Base-by-base conservation (phyloP, 768 basidiomycete species). In the Collybiopsis luxurians region DNA sequence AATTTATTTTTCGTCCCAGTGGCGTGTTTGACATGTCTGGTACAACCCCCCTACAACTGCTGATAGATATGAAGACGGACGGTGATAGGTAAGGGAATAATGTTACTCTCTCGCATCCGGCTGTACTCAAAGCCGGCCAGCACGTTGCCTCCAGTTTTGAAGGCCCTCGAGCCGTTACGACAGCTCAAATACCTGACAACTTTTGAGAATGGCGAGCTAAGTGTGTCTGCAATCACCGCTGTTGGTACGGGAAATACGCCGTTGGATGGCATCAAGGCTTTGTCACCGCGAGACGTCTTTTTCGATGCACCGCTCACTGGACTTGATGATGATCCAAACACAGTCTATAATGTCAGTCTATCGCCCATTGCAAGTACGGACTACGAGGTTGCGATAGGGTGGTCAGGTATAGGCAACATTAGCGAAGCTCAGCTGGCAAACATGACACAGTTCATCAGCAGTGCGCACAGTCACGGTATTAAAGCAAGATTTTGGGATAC, bases 181-280 rank as follows among this genome's bases (percentile, higher is more conserved):
- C 63, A 69, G 10, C 67, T 62, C 7, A 77, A 75, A 4, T 81
- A 75, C 60, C 69, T 83, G 46, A 79, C 79, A 2, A 80, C 78
- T 1, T 76, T 74, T 53, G 62, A 69, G 0, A 75, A 78, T 53
- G 75, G 75, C n/a, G 68, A 61, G 1, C 61, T 79, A 23, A 75
- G 64, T 2, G 38, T 46, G 4, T 72, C 71, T 17, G 68, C 72
- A 2, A 63, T 83, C 23, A 74, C 75, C 19, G 78, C 78, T 15
- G 67, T 82, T 39, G 80, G 81, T 23, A 81, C 80, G 13, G 81
- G 81, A 11, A 80, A 80, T 64, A 76, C 80, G 21, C 81, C 79
- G 26, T 69, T 82, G 7, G 74, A 75, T 31, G 72, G 68, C 10
- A 73, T 82, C 48, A 72, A 75, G 60, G 73, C 71, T 1, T 70